phyloP scores from a whole-genome alignment of 768 basidiomycete species.

The Termitomyces titanicus region DNA sequence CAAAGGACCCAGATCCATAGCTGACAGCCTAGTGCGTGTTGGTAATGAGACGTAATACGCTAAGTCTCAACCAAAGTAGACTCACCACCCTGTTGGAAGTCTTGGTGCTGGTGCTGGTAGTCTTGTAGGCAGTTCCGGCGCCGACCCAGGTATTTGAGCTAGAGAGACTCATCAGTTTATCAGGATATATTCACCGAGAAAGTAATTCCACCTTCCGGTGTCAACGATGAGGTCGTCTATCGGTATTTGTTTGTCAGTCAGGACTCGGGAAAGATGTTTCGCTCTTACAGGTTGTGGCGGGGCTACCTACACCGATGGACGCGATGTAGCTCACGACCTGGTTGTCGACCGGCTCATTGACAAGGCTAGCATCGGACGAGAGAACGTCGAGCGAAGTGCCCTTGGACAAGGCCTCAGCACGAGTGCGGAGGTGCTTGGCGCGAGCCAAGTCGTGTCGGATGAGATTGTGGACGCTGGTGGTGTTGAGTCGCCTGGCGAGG shows the following conservation, averaged over 20 bases:
- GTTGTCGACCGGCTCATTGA: conserved; percentile 35
- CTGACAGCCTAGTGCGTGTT: conserved; percentile 36
- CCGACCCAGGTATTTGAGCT: conserved; percentile 75
- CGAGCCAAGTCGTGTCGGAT: conserved; percentile 49
- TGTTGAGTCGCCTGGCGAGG: conserved; percentile 50
- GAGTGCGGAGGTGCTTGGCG: conserved; percentile 38
- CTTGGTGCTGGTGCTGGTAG: conserved; percentile 45
- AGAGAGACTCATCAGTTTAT: neutral
- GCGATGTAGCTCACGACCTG: conserved; percentile 42
- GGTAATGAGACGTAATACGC: neutral
- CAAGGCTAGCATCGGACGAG: conserved; percentile 23
- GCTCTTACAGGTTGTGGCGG: conserved; percentile 45
- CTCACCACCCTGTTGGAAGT: conserved; percentile 49
- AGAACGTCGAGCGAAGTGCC: conserved; percentile 17
- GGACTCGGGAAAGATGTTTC: neutral
- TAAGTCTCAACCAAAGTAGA: neutral
- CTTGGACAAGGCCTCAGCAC: conserved; percentile 30
- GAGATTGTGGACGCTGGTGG: conserved; percentile 44
- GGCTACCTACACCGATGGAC: conserved; percentile 49
- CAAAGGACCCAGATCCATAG: conserved; percentile 62
- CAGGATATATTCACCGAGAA: neutral
- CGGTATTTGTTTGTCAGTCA: neutral
- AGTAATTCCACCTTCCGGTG: conserved; percentile 44
- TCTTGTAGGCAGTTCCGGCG: conserved; percentile 39
- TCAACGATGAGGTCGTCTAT: conserved; percentile 56